Base-by-base conservation (phyloP, 495 filamentous ascomycete species). In the Penicillium ochrochloron region DNA sequence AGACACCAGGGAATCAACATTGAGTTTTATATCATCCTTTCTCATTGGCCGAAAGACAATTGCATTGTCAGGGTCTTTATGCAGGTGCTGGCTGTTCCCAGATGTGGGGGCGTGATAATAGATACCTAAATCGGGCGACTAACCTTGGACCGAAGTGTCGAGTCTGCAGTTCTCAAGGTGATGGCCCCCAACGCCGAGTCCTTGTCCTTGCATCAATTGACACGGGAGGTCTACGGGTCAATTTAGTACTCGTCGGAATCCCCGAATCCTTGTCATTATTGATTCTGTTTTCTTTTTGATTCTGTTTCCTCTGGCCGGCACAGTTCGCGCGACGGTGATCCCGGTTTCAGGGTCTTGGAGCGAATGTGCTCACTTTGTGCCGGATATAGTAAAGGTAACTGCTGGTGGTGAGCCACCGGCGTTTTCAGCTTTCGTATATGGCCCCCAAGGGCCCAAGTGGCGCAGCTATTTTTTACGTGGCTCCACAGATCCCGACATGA, bases 401-500 rank as follows among this genome's bases (percentile, higher is more conserved):
- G 25, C 25, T 27, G 25, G 25, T 27, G 25, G 25, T 27, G 41
- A 48, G 27, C 27, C 5, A n/a, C 41, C 10, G 57, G 34, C 39
- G 46, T 48, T 25, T 34, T 31, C 34, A 57, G 14, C 41, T 10
- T 33, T n/a, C 11, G 33, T 2, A 44, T 33, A 7, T 15, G 9
- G 46, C 31, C 42, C 23, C 23, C 15, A 53, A n/a, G 25, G 25
- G 25, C 25, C 25, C 25, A 27, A 27, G 25, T 27, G 25, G 25
- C 25, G 25, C 25, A 27, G 25, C 25, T 27, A 27, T 27, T 54
- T 31, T 55, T 51, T 35, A 23, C 19, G 23, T 52, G 37, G 21
- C 56, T 57, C 8, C n/a, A 42, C 57, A 60, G 44, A 21, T 25
- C 41, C 42, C 19, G 11, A 42, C 46, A 34, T 37, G n/a, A 51